Evolutionary conservation across 2,329 filamentous ascomycete genomes (phyloP).

Genomic region (Fusarium bactridioides): DNA sequence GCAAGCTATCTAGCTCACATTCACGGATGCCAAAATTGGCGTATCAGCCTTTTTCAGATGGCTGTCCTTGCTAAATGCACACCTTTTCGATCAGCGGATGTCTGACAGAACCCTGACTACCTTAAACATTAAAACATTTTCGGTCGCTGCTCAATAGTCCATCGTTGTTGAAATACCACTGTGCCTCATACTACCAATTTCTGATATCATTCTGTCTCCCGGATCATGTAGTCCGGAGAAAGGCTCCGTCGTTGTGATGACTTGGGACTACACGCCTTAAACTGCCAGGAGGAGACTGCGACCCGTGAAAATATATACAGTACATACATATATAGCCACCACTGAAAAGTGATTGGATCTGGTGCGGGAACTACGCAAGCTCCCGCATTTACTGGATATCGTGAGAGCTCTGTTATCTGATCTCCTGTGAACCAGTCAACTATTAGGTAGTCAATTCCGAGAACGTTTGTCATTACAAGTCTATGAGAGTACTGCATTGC

Average conservation of each 20-base stretch:
- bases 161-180: background rate
- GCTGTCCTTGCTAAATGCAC: background rate
- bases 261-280: background rate
- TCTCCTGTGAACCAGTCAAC: background rate
- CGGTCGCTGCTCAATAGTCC: background rate
- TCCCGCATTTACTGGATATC: background rate
- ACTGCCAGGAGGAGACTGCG: background rate
- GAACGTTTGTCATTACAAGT: background rate
- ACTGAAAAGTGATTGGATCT: background rate
- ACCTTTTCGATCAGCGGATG: background rate
- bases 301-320: background rate
- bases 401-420: background rate
- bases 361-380: background rate
- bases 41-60: background rate
- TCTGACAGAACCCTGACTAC: background rate
- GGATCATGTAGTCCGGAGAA: background rate
- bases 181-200: background rate
- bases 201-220: background rate
- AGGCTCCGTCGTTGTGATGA: background rate
- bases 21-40: background rate
- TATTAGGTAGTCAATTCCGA: background rate
- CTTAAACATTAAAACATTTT: background rate
- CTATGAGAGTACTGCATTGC: background rate
- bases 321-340: background rate
- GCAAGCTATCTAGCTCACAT: background rate